phyloP scores from a whole-genome alignment of 805 yeast genomes.

The Monosporozyma aerobia region DNA sequence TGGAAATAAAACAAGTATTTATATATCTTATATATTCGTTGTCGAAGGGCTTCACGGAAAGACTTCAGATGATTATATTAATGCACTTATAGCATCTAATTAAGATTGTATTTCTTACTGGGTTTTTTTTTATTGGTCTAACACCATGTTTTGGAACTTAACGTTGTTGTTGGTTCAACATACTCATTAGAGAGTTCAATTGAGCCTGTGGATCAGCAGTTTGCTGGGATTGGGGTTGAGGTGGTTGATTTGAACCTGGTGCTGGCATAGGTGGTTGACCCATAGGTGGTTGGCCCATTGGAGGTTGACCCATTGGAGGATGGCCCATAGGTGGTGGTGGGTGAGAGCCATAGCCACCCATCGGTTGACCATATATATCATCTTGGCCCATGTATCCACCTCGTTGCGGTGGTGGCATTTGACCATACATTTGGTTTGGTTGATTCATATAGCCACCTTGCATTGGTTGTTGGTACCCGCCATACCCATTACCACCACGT shows the following conservation, averaged over 20 bases:
- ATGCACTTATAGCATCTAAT: neutral
- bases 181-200: slow-evolving; percentile 34
- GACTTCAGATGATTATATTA: neutral
- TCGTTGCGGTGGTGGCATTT: slow-evolving; percentile 13
- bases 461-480: slow-evolving; percentile 3
- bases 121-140: neutral
- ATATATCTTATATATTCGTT: neutral
- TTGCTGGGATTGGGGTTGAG: slow-evolving; percentile 16
- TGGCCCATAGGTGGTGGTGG: slow-evolving; percentile 10
- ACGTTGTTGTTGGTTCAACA: slow-evolving; percentile 33
- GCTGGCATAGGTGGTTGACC: slow-evolving; percentile 7
- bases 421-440: slow-evolving; percentile 12
- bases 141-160: slow-evolving; percentile 4
- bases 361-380: slow-evolving; percentile 6
- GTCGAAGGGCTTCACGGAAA: neutral
- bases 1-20: neutral
- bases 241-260: slow-evolving; percentile 13
- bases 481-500: neutral
- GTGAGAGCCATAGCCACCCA: neutral
- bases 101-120: neutral
- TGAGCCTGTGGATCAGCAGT: slow-evolving; percentile 33
- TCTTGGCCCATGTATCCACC: slow-evolving; percentile 3
- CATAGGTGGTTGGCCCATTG: slow-evolving; percentile 6
- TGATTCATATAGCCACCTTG: slow-evolving; percentile 4
- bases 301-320: slow-evolving; percentile 6